These are phyloP conservation scores for Starmerella stigmatis DNA, from an alignment of 805 yeast genomes.

Conservation along the genomic window DNA sequence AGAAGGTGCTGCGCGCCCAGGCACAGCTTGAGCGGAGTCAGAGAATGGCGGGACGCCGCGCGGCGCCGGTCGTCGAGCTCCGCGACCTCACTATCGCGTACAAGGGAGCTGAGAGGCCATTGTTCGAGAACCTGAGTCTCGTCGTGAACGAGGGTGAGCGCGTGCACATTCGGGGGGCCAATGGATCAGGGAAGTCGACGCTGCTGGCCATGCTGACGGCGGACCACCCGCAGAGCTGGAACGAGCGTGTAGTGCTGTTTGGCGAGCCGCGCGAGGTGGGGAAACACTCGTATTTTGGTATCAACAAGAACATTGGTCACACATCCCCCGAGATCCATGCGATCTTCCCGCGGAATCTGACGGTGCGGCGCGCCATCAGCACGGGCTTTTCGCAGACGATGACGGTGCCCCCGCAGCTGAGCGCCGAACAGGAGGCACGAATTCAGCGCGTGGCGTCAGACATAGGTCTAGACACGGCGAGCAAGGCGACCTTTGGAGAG, in stretches of 20 bases:
- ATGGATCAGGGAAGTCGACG: slow-evolving; percentile 92
- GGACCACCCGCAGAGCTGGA: slow-evolving; percentile 97
- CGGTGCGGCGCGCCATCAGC: slow-evolving; percentile 47
- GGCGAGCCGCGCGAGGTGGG: slow-evolving; percentile 69
- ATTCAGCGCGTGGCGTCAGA: slow-evolving; percentile 40
- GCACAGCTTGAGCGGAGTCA: not conserved
- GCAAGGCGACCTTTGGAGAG: slow-evolving; percentile 33
- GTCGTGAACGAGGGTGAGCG: slow-evolving; percentile 56
- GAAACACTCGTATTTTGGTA: slow-evolving; percentile 59
- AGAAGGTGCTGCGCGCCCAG: not conserved
- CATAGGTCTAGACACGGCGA: slow-evolving; percentile 35
- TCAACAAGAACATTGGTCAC: slow-evolving; percentile 70
- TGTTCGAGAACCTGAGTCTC: slow-evolving; percentile 57
- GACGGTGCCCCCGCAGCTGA: slow-evolving; percentile 38
- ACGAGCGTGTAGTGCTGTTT: slow-evolving; percentile 49
- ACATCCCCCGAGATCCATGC: slow-evolving; percentile 90
- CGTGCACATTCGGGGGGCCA: slow-evolving; percentile 83
- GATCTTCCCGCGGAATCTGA: slow-evolving; percentile 52
- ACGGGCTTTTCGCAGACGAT: slow-evolving; percentile 71
- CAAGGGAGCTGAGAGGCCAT: slow-evolving; percentile 40
- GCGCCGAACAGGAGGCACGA: slow-evolving; percentile 31
- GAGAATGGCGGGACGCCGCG: not conserved
- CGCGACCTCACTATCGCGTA: slow-evolving; percentile 55
- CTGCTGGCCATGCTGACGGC: slow-evolving; percentile 73
- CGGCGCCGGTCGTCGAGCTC: slow-evolving; percentile 40